Conservation (phyloP, 805 yeast genomes). For the Saccharomycopsis vini region DNA sequence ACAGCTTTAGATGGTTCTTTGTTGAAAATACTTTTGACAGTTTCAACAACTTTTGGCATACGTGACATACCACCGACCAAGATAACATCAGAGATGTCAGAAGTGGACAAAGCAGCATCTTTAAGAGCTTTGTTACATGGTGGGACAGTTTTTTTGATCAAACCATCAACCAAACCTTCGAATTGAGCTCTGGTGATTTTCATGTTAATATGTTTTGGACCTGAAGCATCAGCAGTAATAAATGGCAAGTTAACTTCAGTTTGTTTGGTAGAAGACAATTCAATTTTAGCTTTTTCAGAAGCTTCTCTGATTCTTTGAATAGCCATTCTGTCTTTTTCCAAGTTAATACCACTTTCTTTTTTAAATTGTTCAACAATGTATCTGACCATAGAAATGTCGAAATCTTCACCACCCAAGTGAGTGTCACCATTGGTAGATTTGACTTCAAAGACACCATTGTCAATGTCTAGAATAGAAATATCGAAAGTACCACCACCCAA, state of each 20-base stretch:
- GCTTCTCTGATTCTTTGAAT: slow-evolving; percentile 83
- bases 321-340: slow-evolving; percentile 60
- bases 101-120: slow-evolving; percentile 62
- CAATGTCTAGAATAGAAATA: slow-evolving; percentile 92
- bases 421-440: slow-evolving; percentile 96
- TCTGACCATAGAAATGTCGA: slow-evolving; percentile 81
- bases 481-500: slow-evolving; percentile 99
- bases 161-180: slow-evolving; percentile 56
- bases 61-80: slow-evolving; percentile 89
- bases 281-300: slow-evolving; percentile 85
- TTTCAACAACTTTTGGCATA: slow-evolving; percentile 79
- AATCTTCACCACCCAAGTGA: slow-evolving; percentile 89
- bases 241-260: slow-evolving; percentile 78
- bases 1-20: slow-evolving; percentile 84
- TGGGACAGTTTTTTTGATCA: slow-evolving; percentile 62
- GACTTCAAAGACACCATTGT: slow-evolving; percentile 96
- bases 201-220: slow-evolving; percentile 71
- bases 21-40: slow-evolving; percentile 69
- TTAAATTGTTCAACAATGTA: slow-evolving; percentile 73
- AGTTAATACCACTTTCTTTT: slow-evolving; percentile 60
- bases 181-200: slow-evolving; percentile 59
- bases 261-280: slow-evolving; percentile 62
- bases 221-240: slow-evolving; percentile 79
- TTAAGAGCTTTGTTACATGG: slow-evolving; percentile 77
- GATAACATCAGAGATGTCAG: slow-evolving; percentile 70